Percentiles rank a stretch among this genome's conserved stretches.
Conservation (phyloP, 805 yeast genomes). For the Teunomyces lycoperdinae region DNA sequence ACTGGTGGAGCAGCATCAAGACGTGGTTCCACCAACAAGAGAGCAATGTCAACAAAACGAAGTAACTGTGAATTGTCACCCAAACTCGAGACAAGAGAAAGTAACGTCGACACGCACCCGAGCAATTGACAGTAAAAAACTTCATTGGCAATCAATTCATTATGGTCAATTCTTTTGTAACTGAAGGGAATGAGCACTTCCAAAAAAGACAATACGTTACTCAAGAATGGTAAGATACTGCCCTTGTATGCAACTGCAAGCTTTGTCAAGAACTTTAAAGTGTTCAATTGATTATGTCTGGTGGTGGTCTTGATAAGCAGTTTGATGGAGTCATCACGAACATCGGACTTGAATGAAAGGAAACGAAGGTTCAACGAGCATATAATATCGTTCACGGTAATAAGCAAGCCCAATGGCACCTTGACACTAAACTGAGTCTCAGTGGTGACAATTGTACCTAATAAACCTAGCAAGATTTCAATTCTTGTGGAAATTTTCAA, state of each 20-base stretch:
- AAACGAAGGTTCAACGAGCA: conserved; percentile 54
- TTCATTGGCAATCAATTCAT: conserved; percentile 37
- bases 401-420: conserved; percentile 61
- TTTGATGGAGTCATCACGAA: conserved; percentile 52
- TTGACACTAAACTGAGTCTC: conserved; percentile 55
- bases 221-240: conserved; percentile 45
- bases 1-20: conserved; percentile 7
- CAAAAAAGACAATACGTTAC: conserved; percentile 49
- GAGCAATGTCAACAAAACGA: conserved; percentile 57
- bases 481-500: conserved; percentile 52
- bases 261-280: conserved; percentile 40
- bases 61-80: conserved; percentile 52
- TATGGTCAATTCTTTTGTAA: conserved; percentile 27
- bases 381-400: conserved; percentile 52
- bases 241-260: conserved; percentile 37
- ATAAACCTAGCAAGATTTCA: conserved; percentile 38
- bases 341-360: conserved; percentile 55
- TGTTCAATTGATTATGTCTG: conserved; percentile 41
- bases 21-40: conserved; percentile 41
- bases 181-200: conserved; percentile 60
- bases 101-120: conserved; percentile 19
- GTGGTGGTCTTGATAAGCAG: conserved; percentile 44
- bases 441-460: conserved; percentile 41
- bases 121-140: conserved; percentile 37
- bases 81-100: conserved; percentile 35